phyloP scores from a whole-genome alignment of 331 rosid species.

The Quercus tomentella region DNA sequence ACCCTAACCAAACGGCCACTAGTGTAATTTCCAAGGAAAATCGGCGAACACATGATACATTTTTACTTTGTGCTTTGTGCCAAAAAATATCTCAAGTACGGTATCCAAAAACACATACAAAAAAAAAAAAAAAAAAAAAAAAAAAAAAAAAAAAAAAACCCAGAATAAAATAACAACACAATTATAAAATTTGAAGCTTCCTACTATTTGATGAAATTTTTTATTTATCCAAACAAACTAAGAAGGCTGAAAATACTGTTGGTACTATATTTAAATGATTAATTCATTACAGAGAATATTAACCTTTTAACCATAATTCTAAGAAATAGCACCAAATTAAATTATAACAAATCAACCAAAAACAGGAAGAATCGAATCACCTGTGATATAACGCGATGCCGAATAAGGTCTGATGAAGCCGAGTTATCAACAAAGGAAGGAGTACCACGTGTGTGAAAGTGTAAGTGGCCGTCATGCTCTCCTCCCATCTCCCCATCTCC shows the following conservation, averaged over 20 bases:
- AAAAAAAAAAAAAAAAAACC: no score
- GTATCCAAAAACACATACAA: no score
- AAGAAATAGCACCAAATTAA: not conserved
- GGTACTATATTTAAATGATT: not conserved
- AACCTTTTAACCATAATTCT: no score
- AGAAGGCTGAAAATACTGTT: not conserved
- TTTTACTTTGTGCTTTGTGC: no score
- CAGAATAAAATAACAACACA: no score
- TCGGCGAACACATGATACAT: no score
- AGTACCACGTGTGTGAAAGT: conserved; percentile 49
- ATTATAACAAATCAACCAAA: not conserved
- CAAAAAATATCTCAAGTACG: no score
- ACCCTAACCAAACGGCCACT: no score
- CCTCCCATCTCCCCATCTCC: conserved; percentile 28
- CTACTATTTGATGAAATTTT: not conserved
- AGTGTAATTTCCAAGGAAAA: no score
- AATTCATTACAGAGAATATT: no score
- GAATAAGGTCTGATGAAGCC: conserved; percentile 32
- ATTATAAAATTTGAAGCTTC: no score
- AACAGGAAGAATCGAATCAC: conserved; percentile 12
- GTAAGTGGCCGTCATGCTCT: conserved; percentile 31
- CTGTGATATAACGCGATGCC: conserved; percentile 57
- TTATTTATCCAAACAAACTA: not conserved
- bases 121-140: no score
- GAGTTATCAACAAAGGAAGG: not conserved